Evolutionary conservation across 2,329 filamentous ascomycete species (phyloP).

Genomic region (Escovopsis sp.): DNA sequence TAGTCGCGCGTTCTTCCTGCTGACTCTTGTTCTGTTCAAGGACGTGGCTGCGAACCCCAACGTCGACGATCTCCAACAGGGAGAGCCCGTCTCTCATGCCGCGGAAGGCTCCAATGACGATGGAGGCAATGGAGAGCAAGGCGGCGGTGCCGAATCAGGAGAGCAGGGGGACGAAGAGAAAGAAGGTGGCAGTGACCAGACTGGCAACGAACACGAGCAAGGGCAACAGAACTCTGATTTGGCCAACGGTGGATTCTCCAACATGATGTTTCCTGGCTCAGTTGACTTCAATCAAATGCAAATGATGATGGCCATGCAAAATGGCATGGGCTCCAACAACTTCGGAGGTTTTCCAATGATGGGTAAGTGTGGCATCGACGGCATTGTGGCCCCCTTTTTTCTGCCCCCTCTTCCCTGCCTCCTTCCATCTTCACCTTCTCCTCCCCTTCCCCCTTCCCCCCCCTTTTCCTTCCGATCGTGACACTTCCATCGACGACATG

Average conservation of each 20-base stretch:
- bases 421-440: no score
- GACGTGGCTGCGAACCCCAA: background rate
- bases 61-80: background rate
- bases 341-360: constrained; percentile 62
- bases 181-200: constrained; percentile 13
- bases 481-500: no score
- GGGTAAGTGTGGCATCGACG: constrained; percentile 44
- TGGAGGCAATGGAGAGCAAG: constrained; percentile 2
- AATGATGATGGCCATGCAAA: constrained; percentile 64
- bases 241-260: constrained; percentile 33
- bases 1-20: no score
- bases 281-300: constrained; percentile 65
- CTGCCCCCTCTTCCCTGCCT: no score
- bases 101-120: constrained; percentile 1
- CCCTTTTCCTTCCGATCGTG: no score
- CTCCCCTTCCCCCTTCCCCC: background rate
- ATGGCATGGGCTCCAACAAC: constrained; percentile 41
- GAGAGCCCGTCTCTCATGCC: background rate
- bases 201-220: constrained; percentile 15
- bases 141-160: constrained; percentile 4
- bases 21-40: background rate
- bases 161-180: constrained; percentile 1
- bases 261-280: constrained; percentile 44
- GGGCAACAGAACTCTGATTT: constrained; percentile 20
- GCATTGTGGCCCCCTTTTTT: no score